A percentile compares a stretch with the other conserved stretches of the same genome.
Evolutionary conservation across 805 yeast species (phyloP).

Genomic region (Saturnispora dispora): DNA sequence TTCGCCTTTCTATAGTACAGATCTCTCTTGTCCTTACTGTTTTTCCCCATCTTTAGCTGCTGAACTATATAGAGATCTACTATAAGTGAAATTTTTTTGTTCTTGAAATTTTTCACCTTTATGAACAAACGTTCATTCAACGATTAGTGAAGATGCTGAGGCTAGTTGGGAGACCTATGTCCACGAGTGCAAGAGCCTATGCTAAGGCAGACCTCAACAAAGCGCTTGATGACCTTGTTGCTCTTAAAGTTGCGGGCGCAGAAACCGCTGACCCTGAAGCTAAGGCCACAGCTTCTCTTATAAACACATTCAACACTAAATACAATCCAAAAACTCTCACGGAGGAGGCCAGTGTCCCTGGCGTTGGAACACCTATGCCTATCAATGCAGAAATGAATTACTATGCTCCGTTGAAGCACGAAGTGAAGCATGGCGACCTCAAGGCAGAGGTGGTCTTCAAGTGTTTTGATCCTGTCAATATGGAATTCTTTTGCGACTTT

Average conservation of each 20-base stretch:
- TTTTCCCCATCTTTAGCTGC: conserved; percentile 69
- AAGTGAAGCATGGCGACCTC: conserved; percentile 58
- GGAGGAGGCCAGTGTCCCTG: conserved; percentile 26
- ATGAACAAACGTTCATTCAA: neutral
- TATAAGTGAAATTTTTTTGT: neutral
- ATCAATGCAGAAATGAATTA: conserved; percentile 73
- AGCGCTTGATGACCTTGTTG: conserved; percentile 23
- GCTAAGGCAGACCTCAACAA: conserved; percentile 14
- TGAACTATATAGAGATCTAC: neutral
- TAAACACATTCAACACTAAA: conserved; percentile 20
- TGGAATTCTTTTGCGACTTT: conserved; percentile 76
- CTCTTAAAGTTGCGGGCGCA: neutral
- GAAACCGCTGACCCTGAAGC: conserved; percentile 14
- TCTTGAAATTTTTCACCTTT: neutral
- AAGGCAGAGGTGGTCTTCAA: conserved; percentile 72
- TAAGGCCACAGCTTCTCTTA: conserved; percentile 17
- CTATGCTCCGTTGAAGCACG: conserved; percentile 68
- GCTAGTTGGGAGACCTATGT: conserved; percentile 1
- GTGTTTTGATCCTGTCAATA: conserved; percentile 58
- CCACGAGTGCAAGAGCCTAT: neutral
- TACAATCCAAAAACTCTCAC: conserved; percentile 33
- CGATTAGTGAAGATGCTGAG: neutral
- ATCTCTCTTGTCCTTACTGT: conserved; percentile 91
- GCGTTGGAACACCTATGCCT: conserved; percentile 57
- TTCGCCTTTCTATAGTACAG: conserved; percentile 88